These are phyloP conservation scores for Earliella scabrosa DNA, from an alignment of 1,284 basidiomycete species.

Conservation along the genomic window DNA sequence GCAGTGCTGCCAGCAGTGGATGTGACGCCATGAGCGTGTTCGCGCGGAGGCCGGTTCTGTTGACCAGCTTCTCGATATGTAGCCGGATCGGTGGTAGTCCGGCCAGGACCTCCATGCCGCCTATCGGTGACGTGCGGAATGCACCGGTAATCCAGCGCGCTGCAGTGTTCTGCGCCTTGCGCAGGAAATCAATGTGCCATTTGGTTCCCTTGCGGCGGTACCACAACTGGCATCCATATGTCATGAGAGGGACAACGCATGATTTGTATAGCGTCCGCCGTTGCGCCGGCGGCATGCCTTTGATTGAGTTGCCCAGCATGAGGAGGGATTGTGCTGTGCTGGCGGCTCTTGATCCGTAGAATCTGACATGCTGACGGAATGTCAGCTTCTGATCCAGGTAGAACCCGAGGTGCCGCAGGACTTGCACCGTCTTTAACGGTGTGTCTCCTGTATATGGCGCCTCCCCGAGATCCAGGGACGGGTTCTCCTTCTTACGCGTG, in stretches of 20 bases:
- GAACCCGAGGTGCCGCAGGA: background rate
- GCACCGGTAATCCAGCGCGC: too few relatives aligned
- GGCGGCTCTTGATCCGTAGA: background rate
- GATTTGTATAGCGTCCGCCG: background rate
- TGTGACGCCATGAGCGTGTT: slow-evolving; percentile 1
- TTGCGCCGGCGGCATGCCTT: background rate
- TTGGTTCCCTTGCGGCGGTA: background rate
- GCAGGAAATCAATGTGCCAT: too few relatives aligned
- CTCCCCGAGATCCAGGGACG: too few relatives aligned
- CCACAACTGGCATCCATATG: background rate
- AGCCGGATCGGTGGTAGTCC: too few relatives aligned
- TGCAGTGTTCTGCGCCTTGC: too few relatives aligned
- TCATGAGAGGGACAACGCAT: background rate
- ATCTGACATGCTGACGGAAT: background rate
- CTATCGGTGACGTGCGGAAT: too few relatives aligned
- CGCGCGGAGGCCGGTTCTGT: slow-evolving; percentile 1
- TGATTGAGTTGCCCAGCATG: background rate
- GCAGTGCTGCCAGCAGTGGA: background rate
- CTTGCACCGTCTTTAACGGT: too few relatives aligned
- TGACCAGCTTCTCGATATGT: slow-evolving; percentile 2
- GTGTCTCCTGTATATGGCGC: too few relatives aligned
- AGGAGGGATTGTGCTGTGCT: background rate
- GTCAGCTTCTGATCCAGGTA: background rate
- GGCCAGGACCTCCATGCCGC: background rate
- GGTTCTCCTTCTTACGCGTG: too few relatives aligned